Evolutionary conservation across 148 eudicot genomes (phyloP).

Genomic region (Amaranthus palmeri): DNA sequence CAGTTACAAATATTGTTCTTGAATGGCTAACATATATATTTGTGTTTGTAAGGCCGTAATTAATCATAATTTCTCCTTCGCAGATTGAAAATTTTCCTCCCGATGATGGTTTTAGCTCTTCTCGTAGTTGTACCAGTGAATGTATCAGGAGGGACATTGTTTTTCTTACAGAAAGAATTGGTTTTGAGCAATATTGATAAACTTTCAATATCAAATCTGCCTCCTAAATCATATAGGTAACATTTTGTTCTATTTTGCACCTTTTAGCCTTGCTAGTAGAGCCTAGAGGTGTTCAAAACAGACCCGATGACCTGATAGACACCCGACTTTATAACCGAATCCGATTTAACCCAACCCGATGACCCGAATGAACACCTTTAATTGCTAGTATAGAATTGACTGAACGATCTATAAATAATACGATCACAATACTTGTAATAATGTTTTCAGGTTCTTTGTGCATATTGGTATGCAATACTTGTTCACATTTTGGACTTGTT

Average conservation of each 20-base stretch:
- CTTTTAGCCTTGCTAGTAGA: neutral
- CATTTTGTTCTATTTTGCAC: neutral
- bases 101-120: slow-evolving; percentile 63
- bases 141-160: slow-evolving; percentile 65
- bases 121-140: slow-evolving; percentile 80
- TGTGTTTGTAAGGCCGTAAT: neutral
- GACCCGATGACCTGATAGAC: no score
- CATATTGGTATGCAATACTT: slow-evolving; percentile 78
- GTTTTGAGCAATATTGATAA: slow-evolving; percentile 81
- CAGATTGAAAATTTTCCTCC: slow-evolving; percentile 85
- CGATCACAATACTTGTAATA: no score
- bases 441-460: slow-evolving; percentile 64
- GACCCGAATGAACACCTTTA: no score
- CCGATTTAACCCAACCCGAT: no score
- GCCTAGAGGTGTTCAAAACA: no score
- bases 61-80: slow-evolving; percentile 12
- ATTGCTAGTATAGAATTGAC: no score
- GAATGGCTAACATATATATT: neutral
- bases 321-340: no score
- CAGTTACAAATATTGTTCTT: neutral
- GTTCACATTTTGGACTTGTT: slow-evolving; percentile 97
- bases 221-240: slow-evolving; percentile 71
- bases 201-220: slow-evolving; percentile 93
- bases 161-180: slow-evolving; percentile 64
- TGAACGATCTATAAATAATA: no score